Percentiles rank a stretch among this genome's conserved stretches.
These are phyloP conservation scores for Schizochytrium sp. DNA, from an alignment of 108 stramenopile genomes.

Conservation along the genomic window DNA sequence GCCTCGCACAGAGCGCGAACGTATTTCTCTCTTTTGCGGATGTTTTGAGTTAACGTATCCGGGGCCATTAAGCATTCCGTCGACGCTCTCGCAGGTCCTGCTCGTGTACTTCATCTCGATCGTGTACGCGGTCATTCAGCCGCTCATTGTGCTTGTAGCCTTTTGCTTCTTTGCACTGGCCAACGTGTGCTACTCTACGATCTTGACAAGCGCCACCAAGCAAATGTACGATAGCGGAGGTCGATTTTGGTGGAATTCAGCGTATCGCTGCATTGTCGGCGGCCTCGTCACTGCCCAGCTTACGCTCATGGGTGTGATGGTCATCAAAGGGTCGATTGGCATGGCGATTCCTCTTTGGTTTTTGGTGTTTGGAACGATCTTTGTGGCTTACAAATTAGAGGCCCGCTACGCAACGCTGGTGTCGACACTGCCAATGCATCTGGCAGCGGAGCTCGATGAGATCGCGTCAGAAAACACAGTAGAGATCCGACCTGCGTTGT, in stretches of 20 bases:
- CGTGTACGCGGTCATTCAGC: conserved; percentile 13
- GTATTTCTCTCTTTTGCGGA: background rate
- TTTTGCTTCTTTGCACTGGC: background rate
- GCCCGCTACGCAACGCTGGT: background rate
- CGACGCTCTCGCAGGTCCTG: background rate
- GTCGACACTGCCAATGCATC: background rate
- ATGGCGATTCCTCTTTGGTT: background rate
- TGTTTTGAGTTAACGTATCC: background rate
- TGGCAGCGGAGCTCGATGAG: background rate
- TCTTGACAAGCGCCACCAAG: background rate
- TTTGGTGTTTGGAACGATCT: background rate
- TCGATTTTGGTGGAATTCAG: conserved; percentile 1
- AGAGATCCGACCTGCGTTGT: background rate
- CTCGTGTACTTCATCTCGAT: conserved; percentile 8
- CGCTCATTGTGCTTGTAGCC: background rate
- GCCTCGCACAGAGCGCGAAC: background rate
- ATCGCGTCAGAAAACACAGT: background rate
- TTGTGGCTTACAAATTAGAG: background rate
- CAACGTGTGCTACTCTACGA: background rate
- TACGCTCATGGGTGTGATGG: background rate
- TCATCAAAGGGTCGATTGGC: background rate
- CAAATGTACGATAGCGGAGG: conserved; percentile 1
- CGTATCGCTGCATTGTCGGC: background rate
- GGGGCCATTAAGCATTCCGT: background rate
- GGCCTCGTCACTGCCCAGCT: conserved; percentile 1